phyloP scores from a whole-genome alignment of 2,329 filamentous ascomycete genomes.

The Nothophoma quercina region DNA sequence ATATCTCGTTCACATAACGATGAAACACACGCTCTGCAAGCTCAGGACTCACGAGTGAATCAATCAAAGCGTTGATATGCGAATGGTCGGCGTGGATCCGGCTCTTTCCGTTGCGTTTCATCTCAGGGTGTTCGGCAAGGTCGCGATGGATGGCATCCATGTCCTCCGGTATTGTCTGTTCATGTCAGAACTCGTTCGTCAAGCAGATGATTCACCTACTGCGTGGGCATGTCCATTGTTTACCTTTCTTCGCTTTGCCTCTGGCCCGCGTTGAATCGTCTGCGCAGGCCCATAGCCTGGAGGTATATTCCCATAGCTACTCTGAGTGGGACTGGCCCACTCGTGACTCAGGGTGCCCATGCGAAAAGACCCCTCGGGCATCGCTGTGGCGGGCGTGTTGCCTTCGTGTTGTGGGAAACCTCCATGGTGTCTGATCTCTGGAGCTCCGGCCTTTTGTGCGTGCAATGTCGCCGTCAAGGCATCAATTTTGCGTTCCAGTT shows the following conservation, averaged over 20 bases:
- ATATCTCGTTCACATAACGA: slow-evolving; percentile 63
- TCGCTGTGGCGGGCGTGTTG: slow-evolving; percentile 16
- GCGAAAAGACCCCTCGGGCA: slow-evolving; percentile 37
- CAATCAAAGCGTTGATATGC: slow-evolving; percentile 49
- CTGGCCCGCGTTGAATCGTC: slow-evolving; percentile 38
- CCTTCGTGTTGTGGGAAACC: slow-evolving; percentile 33
- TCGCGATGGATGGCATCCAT: slow-evolving; percentile 50
- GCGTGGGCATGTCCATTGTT: slow-evolving; percentile 35
- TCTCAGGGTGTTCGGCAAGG: slow-evolving; percentile 45
- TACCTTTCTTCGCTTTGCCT: slow-evolving; percentile 44
- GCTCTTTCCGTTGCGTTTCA: slow-evolving; percentile 41
- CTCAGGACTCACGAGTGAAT: slow-evolving; percentile 59
- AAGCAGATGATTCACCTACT: slow-evolving; percentile 25
- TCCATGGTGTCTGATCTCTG: slow-evolving; percentile 32
- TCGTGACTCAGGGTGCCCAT: slow-evolving; percentile 40
- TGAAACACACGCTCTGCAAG: slow-evolving; percentile 64
- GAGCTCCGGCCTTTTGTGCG: slow-evolving; percentile 53
- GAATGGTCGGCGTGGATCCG: slow-evolving; percentile 45
- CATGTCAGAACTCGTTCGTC: slow-evolving; percentile 8
- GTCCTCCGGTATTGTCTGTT: slow-evolving; percentile 46
- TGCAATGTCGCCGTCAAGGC: slow-evolving; percentile 82
- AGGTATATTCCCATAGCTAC: slow-evolving; percentile 36
- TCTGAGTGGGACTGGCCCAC: slow-evolving; percentile 31
- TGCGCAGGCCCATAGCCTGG: slow-evolving; percentile 44
- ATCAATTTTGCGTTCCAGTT: slow-evolving; percentile 93